Evolutionary conservation across 2,329 filamentous ascomycete genomes (phyloP).

Genomic region (Aspergillus luchuensis): DNA sequence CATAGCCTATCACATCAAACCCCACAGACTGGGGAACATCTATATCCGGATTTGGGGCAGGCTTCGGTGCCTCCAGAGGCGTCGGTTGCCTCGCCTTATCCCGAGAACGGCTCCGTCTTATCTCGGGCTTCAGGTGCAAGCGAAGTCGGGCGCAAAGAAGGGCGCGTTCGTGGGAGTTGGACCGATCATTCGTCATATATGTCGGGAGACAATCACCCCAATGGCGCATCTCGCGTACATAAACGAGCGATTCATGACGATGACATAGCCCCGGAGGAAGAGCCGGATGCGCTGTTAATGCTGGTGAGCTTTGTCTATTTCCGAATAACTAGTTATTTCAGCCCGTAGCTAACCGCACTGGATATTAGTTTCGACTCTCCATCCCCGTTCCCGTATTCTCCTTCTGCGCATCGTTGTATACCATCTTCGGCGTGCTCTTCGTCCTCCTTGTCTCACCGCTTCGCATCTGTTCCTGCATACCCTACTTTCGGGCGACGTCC

Average conservation of each 20-base stretch:
- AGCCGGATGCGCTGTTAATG: conserved; percentile 48
- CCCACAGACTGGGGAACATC: conserved; percentile 20
- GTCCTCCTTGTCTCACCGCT: conserved; percentile 56
- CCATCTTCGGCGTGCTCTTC: conserved; percentile 54
- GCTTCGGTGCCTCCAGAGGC: conserved; percentile 23
- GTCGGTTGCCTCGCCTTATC: conserved; percentile 25
- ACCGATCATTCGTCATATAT: conserved; percentile 39
- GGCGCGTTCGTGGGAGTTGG: conserved; percentile 34
- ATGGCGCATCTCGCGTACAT: conserved; percentile 26
- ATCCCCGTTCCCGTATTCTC: conserved; percentile 58
- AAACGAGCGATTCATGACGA: conserved; percentile 33
- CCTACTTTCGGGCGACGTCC: conserved; percentile 47
- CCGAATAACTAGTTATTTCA: background rate
- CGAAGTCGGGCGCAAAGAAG: conserved; percentile 33
- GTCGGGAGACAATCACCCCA: conserved; percentile 33
- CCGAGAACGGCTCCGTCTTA: conserved; percentile 27
- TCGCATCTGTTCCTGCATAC: conserved; percentile 52
- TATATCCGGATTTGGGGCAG: conserved; percentile 21
- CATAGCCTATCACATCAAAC: conserved; percentile 7
- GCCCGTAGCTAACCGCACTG: conserved; percentile 17
- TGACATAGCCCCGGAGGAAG: conserved; percentile 29
- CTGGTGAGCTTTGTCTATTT: conserved; percentile 34
- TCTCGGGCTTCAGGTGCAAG: conserved; percentile 30
- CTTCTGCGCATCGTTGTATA: conserved; percentile 56
- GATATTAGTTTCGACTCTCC: conserved; percentile 54